A percentile compares a stretch with the other conserved stretches of the same genome.
phyloP scores from a whole-genome alignment of 176 grass and related monocot species.

The Calamus simplicifolius region DNA sequence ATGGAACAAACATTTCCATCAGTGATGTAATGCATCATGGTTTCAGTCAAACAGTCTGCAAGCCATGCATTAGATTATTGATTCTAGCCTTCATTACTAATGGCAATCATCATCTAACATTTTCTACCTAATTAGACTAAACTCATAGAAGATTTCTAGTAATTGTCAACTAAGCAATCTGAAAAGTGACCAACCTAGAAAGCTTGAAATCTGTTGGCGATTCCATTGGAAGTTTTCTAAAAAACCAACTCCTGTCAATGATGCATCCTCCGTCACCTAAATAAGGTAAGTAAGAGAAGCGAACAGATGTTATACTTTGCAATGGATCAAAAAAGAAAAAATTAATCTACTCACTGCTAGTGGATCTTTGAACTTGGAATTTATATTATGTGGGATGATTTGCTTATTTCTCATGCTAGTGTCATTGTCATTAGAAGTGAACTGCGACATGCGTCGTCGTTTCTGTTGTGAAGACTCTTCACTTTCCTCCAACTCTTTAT shows the following conservation, averaged over 20 bases:
- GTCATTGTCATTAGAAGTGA: slow-evolving; percentile 8
- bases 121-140: background rate
- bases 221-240: too few species aligned
- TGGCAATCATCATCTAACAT: slow-evolving; percentile 7
- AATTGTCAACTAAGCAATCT: background rate
- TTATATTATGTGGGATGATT: background rate
- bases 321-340: background rate
- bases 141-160: background rate
- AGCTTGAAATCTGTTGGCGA: background rate
- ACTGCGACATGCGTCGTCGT: slow-evolving; percentile 9
- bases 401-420: background rate
- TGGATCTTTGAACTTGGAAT: too few species aligned
- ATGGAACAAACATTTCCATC: slow-evolving; percentile 18
- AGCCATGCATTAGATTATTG: slow-evolving; percentile 4
- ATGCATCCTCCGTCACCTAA: too few species aligned
- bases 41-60: slow-evolving; percentile 5
- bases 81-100: slow-evolving; percentile 16
- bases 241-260: too few species aligned
- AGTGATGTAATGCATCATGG: background rate
- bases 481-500: background rate
- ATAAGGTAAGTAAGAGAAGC: too few species aligned
- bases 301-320: too few species aligned
- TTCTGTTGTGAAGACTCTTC: background rate
- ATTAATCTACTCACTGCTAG: background rate
- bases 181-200: background rate